Conservation (phyloP, 805 yeast genomes). For the Lipomyces chichibuensis region DNA sequence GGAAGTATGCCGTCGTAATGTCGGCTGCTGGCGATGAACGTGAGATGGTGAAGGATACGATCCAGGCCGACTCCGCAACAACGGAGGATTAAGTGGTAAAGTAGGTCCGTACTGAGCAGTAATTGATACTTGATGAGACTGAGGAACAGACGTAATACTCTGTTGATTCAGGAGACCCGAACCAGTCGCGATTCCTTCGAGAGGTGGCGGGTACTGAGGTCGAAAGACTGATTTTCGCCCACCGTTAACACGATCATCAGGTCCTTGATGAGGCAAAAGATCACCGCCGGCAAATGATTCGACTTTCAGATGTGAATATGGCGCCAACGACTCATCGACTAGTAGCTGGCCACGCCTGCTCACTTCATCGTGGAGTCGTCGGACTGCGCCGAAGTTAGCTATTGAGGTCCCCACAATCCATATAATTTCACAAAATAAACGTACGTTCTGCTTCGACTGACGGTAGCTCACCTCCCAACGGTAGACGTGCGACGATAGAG, state of each 20-base stretch:
- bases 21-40: conserved; percentile 9
- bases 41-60: conserved; percentile 28
- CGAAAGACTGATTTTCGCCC: not conserved
- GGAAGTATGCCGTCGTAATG: conserved; percentile 28
- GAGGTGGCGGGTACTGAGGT: not conserved
- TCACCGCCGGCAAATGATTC: conserved; percentile 10
- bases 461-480: conserved; percentile 11
- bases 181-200: not conserved
- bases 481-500: conserved; percentile 16
- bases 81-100: conserved; percentile 17
- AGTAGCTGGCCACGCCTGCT: conserved; percentile 12
- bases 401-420: not conserved
- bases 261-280: conserved; percentile 17
- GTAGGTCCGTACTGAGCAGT: not conserved
- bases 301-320: conserved; percentile 8
- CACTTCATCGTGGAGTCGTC: conserved; percentile 19
- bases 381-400: conserved; percentile 5
- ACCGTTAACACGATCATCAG: conserved; percentile 11
- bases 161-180: not conserved
- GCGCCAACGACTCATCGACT: conserved; percentile 11
- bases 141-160: not conserved
- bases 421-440: not conserved
- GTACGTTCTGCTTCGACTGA: conserved; percentile 21
- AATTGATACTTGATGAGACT: conserved; percentile 1
- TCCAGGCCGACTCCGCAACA: conserved; percentile 26